Percentiles rank a stretch among this genome's conserved stretches.
Conservation (phyloP, 306 rosid species). For the Citrullus colocynthis region DNA sequence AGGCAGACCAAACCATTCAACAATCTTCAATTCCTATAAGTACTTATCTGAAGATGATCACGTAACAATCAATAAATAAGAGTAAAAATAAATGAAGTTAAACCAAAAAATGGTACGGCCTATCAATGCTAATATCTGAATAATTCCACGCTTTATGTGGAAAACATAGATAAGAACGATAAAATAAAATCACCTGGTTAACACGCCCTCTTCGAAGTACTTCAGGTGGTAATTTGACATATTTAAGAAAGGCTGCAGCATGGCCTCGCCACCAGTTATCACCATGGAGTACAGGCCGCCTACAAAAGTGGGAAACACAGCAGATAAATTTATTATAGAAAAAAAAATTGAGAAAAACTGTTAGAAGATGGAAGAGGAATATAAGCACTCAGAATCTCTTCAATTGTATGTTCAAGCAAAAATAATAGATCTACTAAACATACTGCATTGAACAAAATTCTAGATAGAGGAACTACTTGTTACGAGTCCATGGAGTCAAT, state of each 20-base stretch:
- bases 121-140: background rate
- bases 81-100: background rate
- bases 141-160: background rate
- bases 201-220: slow-evolving; percentile 76
- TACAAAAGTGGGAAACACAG: slow-evolving; percentile 20
- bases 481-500: slow-evolving; percentile 74
- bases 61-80: background rate
- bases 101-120: background rate
- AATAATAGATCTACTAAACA: slow-evolving; percentile 2
- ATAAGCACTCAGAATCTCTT: background rate
- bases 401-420: background rate
- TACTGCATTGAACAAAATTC: slow-evolving; percentile 22
- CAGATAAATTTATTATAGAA: slow-evolving; percentile 6
- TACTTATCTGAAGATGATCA: background rate
- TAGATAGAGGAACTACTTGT: slow-evolving; percentile 43
- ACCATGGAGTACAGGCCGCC: slow-evolving; percentile 68
- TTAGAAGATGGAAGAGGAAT: background rate
- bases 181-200: slow-evolving; percentile 47
- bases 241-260: slow-evolving; percentile 80
- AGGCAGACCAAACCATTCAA: background rate
- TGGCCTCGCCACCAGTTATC: slow-evolving; percentile 99
- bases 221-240: slow-evolving; percentile 56
- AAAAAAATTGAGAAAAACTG: background rate
- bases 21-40: background rate
- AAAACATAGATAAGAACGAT: background rate